phyloP scores from a whole-genome alignment of 176 grass and related monocot genomes.

The Oryza glaberrima region DNA sequence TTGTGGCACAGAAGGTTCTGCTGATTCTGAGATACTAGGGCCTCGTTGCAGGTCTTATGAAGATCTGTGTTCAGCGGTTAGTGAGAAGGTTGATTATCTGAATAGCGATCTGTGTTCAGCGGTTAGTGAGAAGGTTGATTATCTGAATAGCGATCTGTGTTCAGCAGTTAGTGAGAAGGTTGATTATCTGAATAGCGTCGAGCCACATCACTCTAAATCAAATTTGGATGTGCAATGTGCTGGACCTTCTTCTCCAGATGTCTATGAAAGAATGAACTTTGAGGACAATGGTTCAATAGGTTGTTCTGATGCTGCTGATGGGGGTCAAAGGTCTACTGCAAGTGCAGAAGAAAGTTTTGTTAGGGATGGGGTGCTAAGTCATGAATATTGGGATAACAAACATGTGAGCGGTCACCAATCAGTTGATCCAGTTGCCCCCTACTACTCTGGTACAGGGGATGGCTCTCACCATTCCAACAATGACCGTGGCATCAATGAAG shows the following conservation, averaged over 20 bases:
- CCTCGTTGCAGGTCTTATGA: conserved; percentile 55
- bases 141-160: conserved; percentile 47
- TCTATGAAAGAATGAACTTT: conserved; percentile 18
- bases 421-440: conserved; percentile 35
- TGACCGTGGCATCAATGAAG: conserved; percentile 39
- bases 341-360: conserved; percentile 41
- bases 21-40: conserved; percentile 36
- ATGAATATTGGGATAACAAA: conserved; percentile 49
- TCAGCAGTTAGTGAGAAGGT: conserved; percentile 39
- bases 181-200: conserved; percentile 42
- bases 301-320: conserved; percentile 48
- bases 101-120: conserved; percentile 47
- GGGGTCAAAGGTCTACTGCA: conserved; percentile 43
- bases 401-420: conserved; percentile 39
- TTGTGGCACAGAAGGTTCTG: conserved; percentile 40
- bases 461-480: conserved; percentile 22
- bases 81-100: conserved; percentile 43
- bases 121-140: conserved; percentile 35
- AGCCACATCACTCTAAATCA: conserved; percentile 37
- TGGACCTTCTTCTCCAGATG: conserved; percentile 42
- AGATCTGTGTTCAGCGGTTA: conserved; percentile 45
- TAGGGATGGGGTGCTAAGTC: conserved; percentile 42
- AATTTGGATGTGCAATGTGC: conserved; percentile 36
- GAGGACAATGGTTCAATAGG: conserved; percentile 37
- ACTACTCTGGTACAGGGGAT: conserved; percentile 21